Evolutionary conservation across 2,329 filamentous ascomycete genomes (phyloP), one percentile per base, ranked within the genome.

Genomic region (Fusarium lateritium): DNA sequence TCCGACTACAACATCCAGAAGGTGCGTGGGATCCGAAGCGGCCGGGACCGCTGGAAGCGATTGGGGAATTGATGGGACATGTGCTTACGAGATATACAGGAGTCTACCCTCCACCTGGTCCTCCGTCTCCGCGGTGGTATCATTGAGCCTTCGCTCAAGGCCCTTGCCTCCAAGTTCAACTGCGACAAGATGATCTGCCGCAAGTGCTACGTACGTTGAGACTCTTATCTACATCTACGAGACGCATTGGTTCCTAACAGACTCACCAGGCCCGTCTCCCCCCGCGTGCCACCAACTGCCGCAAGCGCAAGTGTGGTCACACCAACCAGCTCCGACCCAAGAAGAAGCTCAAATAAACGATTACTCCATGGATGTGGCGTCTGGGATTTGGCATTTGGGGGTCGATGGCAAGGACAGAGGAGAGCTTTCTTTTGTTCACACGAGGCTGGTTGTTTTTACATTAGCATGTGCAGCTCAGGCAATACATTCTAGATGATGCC

Each of bases 141-240:
- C 88, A 98, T 97, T 80, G 95, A 98, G 90, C 96, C 96, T 79
- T 98, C 94, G 79, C 91, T 98, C 80, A 98, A 98, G 92, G 95
- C 94, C 77, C 91, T 98, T 74, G 95, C 95, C 82, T 94, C 92
- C 88, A 98, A 98, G 90, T 98, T 97, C 91, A 98, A 99, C 92
- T 98, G 95, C 92, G 96, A 98, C 77, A 98, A 98, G 92, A 95
- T 95, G 92, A 97, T 98, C 86, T 98, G 96, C 94, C 95, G 96
- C 89, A 98, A 99, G 93, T 99, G 96, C 92, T 98, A 98, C 86
- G 94, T 96, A 91, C 78, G 92, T 91, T 42, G 13, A 55, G 11
- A 31, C 21, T 38, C 33, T 11, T 15, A 24, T 58, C 3, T 31
- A 9, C 28, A 31, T 11, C 17, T 19, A n/a, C 46, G n/a, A 21